Base-by-base conservation (phyloP, 345 rosid species). In the Salix caprea region DNA sequence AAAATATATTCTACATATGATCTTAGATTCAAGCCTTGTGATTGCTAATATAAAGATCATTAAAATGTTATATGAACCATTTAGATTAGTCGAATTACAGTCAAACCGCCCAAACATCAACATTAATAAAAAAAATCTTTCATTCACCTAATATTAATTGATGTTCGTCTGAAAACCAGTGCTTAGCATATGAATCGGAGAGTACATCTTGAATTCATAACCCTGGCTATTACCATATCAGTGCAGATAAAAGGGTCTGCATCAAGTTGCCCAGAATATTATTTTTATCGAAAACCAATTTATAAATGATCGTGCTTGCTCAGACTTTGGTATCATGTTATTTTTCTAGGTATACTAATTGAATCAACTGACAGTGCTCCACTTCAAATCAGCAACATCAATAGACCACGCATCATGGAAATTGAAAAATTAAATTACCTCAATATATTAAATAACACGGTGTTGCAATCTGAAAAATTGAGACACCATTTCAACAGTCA, bases 321-420 rank as follows among this genome's bases (percentile, higher is more conserved):
- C 73, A 58, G 52, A 69, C 52, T 16, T 70, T 73, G 85, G 83
- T 77, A 69, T 75, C 76, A 72, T 42, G 78, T 78, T 67, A 69
- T 58, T 84, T 74, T 84, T 77, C 73, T 68, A 67, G 73, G 78
- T 80, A 50, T 74, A 80, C 82, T 75, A 71, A 65, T 73, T 56
- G 64, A 73, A 64, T 56, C 66, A 70, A 46, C 13, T 65, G 8
- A 32, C 40, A 6, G 48, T 4, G 64, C 28, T 46, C 58, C 78
- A 56, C 73, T 36, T 76, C 73, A 26, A 23, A 23, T 32, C 46
- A 13, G 21, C 44, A 72, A n/a, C 32, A 56, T 10, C 0, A 56
- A 10, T 0, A 26, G 32, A 56, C 24, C 62, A 56, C 5, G 11
- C 62, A 54, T 54, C 60, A 54, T 54, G 23, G 7, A 7, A 19